Conservation (phyloP, 2,329 filamentous ascomycete species). For the Dothistroma septosporum region DNA sequence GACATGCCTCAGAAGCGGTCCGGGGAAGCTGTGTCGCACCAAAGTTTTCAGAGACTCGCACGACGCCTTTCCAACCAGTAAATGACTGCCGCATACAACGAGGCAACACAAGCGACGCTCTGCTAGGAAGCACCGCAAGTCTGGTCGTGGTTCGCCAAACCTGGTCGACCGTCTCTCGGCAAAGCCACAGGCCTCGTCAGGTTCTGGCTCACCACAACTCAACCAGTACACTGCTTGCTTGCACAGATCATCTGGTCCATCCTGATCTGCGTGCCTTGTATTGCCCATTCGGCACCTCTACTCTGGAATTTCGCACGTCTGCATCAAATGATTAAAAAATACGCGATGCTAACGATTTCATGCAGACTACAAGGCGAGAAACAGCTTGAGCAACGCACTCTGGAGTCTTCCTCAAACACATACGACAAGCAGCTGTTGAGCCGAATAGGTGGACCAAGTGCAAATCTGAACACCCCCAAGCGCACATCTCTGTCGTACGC, state of each 20-base stretch:
- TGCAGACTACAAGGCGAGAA: slow-evolving; percentile 56
- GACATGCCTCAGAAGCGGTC: background rate
- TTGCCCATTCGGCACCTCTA: background rate
- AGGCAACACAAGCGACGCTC: slow-evolving; percentile 1
- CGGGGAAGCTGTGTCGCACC: background rate
- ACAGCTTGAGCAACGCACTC: slow-evolving; percentile 55
- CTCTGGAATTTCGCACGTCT: background rate
- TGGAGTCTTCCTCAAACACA: slow-evolving; percentile 56
- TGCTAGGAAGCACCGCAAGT: slow-evolving; percentile 1
- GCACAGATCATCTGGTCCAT: background rate
- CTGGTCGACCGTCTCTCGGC: slow-evolving; percentile 15
- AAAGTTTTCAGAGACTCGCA: background rate
- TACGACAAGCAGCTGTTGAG: slow-evolving; percentile 61
- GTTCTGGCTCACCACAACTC: background rate
- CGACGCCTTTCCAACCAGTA: background rate
- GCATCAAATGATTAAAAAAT: background rate
- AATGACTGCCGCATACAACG: background rate
- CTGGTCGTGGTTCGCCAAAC: slow-evolving; percentile 9
- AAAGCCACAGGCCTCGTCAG: slow-evolving; percentile 11
- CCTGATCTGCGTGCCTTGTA: background rate
- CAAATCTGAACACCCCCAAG: slow-evolving; percentile 51
- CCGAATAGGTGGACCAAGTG: slow-evolving; percentile 54
- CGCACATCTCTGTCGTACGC: slow-evolving; percentile 36
- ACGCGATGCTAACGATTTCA: slow-evolving; percentile 16
- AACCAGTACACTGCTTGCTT: background rate